Base-by-base conservation (phyloP, 176 grass and related monocot genomes). In the Oryza rufipogon region DNA sequence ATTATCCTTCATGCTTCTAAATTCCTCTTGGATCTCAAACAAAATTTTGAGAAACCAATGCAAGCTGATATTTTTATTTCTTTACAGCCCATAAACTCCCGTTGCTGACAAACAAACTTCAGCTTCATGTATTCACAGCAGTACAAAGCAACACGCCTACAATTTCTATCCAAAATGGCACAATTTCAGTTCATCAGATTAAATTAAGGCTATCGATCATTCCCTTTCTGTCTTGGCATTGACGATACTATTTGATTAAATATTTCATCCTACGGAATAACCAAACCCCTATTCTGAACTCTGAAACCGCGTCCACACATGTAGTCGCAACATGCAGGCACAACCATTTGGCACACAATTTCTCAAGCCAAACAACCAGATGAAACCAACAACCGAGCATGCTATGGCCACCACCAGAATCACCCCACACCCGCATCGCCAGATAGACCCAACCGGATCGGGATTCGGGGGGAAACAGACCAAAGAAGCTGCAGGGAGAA, bases 171-270 rank as follows among this genome's bases (percentile, higher is more conserved):
- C 54, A 44, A 34, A 46, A 8, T 52, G 13, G 82, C 12, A 28
- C 19, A 66, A 73, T 42, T 49, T 80, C 56, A 66, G 76, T 1
- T 28, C n/a, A 76, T 70, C 11, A 79, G 9, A 64, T 65, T 52
- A 74, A 51, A 47, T 30, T 5, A 42, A 68, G 87, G 36, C 4
- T n/a, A 78, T 45, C 13, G 19, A 26, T 8, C 71, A 1, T 48
- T 68, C 44, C n/a, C 11, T 8, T 0, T 2, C 6, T 79, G 39
- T 34, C 52, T 64, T 47, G 4, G 6, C 63, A 71, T 7, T 33
- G 70, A 16, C 11, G 23, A 25, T 66, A 49, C 0, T 5, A 74
- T 10, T 20, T 38, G 4, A 73, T 48, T 8, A 78, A 72, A 79
- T 5, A 1, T 25, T 12, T 51, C 17, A 11, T 63, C 42, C 22